Base-by-base conservation (phyloP, 352 stramenopile species). In the Pythium phragmiticola region DNA sequence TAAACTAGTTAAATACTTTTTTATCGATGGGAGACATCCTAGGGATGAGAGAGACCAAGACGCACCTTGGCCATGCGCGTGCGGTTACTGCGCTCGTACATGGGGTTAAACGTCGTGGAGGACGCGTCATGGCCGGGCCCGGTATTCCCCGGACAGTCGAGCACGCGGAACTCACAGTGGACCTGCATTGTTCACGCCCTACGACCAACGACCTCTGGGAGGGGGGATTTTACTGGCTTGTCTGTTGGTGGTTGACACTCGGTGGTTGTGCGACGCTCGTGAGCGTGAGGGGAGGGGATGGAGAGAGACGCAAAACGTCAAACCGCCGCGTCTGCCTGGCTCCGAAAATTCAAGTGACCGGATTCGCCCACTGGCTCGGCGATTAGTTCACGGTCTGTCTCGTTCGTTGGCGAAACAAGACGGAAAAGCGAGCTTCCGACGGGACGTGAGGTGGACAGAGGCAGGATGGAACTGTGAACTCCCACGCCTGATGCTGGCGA, bases 1-100 rank as follows among this genome's bases (percentile, higher is more conserved):
- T 23, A 48, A 48, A 48, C 3, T 8, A 48, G 8, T 23, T 11
- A 13, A 7, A 30, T 19, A 54, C 54, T 34, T 19, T 46, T 46
- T 34, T 17, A 57, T 45, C n/a, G 21, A 28, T 12, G 30, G 16
- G 12, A 41, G 34, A 55, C 3, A 30, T 12, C 26, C 0, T 49
- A 30, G 45, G 41, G n/a, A 3, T 42, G 7, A 30, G 19, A 19
- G 21, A 13, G 33, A 41, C 16, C 23, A 30, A 30, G 26, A 55
- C 65, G 8, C 56, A 84, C 76, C 73, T 84, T 84, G 64, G 73
- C 61, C 64, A 73, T 73, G 7, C 70, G 67, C 19, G 73, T 80
- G 36, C 73, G 67, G 51, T 80, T 80, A 57, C 70, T 80, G 45
- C 69, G 69, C 42, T 39, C 34, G 34, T 39, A 39, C 34, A 39